Evolutionary conservation across 2,329 filamentous ascomycete species (phyloP), one percentile per base, ranked within the genome.

Genomic region (Byssochlamys sp.): DNA sequence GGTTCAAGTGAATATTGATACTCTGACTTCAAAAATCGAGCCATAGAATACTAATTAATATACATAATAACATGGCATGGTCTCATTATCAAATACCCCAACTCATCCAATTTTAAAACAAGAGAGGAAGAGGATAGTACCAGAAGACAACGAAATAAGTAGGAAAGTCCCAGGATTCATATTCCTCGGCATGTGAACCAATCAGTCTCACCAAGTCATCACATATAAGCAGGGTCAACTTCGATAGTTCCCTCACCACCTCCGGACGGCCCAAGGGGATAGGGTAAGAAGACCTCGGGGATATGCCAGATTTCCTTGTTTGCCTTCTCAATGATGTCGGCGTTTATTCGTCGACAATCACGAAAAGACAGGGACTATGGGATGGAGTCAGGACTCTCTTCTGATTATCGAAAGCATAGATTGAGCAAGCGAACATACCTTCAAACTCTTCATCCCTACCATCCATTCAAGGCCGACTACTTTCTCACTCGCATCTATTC

Each of bases 241-340:
- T 66, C 67, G 55, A 67, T 66, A 14, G 53, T 56, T 55, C 28
- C 59, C 54, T 24, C 27, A 6, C 27, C 19, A 14, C 10, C 39
- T 24, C 19, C 4, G 5, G 31, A 51, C 54, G 26, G 54, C 33
- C 35, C 35, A 24, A 58, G 52, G 33, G 61, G 55, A 53, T 60
- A 64, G 24, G 68, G 64, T 29, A 67, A 33, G 27, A 66, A 61
- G 9, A 69, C 56, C 24, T 70, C 63, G 11, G 65, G 62, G 10
- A 70, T 68, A 11, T 62, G 61, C 68, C 68, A 70, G 27, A 68
- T 56, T 0, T 52, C 50, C 53, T 59, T 63, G 50, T 69, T 70
- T 29, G 65, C 64, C 49, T 59, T 56, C 33, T 65, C 61, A 14
- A 67, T 53, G 49, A 63, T 58, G 48, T 62, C 58, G 3, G 67